Evolutionary conservation across 2,329 filamentous ascomycete genomes (phyloP), one percentile per base, ranked within the genome.

Genomic region (Conoideocrella luteorostrata): DNA sequence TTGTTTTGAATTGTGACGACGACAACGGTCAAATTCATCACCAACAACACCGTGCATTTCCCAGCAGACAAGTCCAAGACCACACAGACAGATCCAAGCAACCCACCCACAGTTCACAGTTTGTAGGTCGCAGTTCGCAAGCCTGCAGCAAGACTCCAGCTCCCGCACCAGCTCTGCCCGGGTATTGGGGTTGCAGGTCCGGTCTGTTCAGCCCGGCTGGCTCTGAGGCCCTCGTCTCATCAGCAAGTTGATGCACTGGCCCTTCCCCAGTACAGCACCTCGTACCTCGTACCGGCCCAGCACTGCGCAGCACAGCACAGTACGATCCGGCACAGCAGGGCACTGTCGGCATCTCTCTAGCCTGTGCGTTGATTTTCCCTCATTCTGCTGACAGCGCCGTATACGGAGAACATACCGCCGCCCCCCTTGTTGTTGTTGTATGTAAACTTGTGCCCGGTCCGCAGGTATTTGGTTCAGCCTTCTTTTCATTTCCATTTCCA

Each of bases 1-100:
- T 34, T n/a, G n/a, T n/a, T n/a, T n/a, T n/a, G n/a, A n/a, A n/a
- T 28, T 34, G 39, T 34, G 29, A 41, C 17, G 10, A 30, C 26
- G 39, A 17, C 29, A 20, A 34, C 29, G 15, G n/a, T 28, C 17
- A 12, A 10, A 26, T 32, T 35, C 40, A 35, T 42, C 40, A 35
- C 22, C 39, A 34, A 30, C 22, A 21, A 13, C 10, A 15, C n/a
- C 40, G 40, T 23, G 32, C n/a, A 18, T 13, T 30, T 15, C 21
- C 22, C 33, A 22, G 5, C 24, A 24, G 35, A 20, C 20, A 40
- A 18, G 20, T 3, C 11, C 35, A 17, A 7, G 12, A 24, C 7
- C 4, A 13, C 21, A 38, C 35, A 20, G n/a, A 20, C 15, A 33
- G 28, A n/a, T n/a, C n/a, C n/a, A n/a, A n/a, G n/a, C n/a, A n/a